These are phyloP conservation scores for Nyctanthes arbortristis DNA, from an alignment of 257 asterid species.

Conservation along the genomic window DNA sequence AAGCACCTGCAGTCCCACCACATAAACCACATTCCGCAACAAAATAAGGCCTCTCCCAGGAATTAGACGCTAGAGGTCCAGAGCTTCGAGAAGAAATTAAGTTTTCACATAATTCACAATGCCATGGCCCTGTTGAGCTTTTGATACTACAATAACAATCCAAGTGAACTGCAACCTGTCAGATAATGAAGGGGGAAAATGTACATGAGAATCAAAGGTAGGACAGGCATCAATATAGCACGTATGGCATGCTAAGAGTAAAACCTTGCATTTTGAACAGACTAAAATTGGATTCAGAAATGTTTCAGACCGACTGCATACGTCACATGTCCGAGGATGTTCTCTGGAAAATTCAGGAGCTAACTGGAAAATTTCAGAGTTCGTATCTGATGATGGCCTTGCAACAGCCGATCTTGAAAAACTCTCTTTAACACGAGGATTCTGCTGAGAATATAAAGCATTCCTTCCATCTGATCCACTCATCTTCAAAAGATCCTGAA, in stretches of 20 bases:
- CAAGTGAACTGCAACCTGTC: conserved; percentile 93
- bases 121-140: conserved; percentile 85
- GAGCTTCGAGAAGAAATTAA: conserved; percentile 56
- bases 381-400: conserved; percentile 49
- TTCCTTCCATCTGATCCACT: conserved; percentile 45
- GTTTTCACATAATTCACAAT: conserved; percentile 92
- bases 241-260: not conserved
- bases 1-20: conserved; percentile 98
- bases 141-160: conserved; percentile 87
- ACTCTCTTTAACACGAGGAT: conserved; percentile 65
- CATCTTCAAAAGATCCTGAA: conserved; percentile 55
- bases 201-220: not conserved
- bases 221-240: not conserved
- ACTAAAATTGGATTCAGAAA: conserved; percentile 75
- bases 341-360: conserved; percentile 59
- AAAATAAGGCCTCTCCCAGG: conserved; percentile 75
- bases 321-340: conserved; percentile 76
- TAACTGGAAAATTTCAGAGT: conserved; percentile 45
- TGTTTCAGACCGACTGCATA: conserved; percentile 84
- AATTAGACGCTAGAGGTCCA: conserved; percentile 52
- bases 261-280: conserved; percentile 95
- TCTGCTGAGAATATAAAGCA: conserved; percentile 50
- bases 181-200: conserved; percentile 12
- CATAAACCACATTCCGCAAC: conserved; percentile 91
- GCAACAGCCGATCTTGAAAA: conserved; percentile 53